These are phyloP conservation scores for Mrakia hoshinonis DNA, from an alignment of 768 basidiomycete genomes.

Conservation along the genomic window DNA sequence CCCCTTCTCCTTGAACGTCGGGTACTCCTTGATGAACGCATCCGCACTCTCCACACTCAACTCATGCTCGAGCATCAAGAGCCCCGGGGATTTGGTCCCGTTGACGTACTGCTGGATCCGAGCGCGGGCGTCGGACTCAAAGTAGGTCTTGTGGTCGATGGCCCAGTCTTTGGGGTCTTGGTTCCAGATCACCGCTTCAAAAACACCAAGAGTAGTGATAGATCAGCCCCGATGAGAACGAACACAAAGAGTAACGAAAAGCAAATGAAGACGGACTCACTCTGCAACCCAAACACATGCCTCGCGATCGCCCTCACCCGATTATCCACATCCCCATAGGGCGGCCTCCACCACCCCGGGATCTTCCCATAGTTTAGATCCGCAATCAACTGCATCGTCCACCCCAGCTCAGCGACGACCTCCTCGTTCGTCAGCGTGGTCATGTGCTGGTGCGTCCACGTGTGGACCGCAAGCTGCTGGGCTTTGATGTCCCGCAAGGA, in stretches of 20 bases:
- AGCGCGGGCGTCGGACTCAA: not conserved
- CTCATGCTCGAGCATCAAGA: slow-evolving; percentile 80
- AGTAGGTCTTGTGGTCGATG: not conserved
- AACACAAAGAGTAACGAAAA: slow-evolving; percentile 32
- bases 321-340: slow-evolving; percentile 47
- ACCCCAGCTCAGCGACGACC: slow-evolving; percentile 66
- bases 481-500: not conserved
- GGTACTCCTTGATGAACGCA: slow-evolving; percentile 32
- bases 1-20: slow-evolving; percentile 46
- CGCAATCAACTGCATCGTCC: slow-evolving; percentile 68
- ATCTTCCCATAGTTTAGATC: slow-evolving; percentile 67
- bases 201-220: slow-evolving; percentile 51
- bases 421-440: slow-evolving; percentile 52
- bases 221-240: slow-evolving; percentile 69
- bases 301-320: slow-evolving; percentile 49
- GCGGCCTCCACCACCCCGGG: slow-evolving; percentile 69
- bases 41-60: slow-evolving; percentile 51
- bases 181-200: slow-evolving; percentile 80
- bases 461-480: slow-evolving; percentile 13
- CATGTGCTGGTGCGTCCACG: slow-evolving; percentile 31
- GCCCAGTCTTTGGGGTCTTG: slow-evolving; percentile 47
- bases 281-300: slow-evolving; percentile 8
- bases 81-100: slow-evolving; percentile 66
- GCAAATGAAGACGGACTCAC: not conserved
- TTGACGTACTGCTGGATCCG: slow-evolving; percentile 37